A percentile compares a stretch with the other conserved stretches of the same genome.
Evolutionary conservation across 1,284 basidiomycete genomes (phyloP).

Genomic region (Microbotryum silenes-acaulis): DNA sequence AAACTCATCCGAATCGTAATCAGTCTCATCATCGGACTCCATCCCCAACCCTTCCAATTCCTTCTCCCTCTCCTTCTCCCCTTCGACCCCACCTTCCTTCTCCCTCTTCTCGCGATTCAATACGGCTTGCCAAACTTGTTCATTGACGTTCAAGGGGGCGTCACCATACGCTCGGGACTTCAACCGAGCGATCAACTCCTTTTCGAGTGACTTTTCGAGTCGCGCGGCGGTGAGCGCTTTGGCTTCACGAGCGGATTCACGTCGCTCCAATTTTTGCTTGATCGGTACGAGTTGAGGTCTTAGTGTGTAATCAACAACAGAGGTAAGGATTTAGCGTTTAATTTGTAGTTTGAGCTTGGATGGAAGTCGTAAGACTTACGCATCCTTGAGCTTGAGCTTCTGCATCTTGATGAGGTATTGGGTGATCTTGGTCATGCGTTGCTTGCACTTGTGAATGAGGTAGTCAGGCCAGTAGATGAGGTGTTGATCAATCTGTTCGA

Average conservation of each 20-base stretch:
- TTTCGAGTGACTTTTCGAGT: slow-evolving; percentile 90
- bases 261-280: slow-evolving; percentile 95
- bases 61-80: slow-evolving; percentile 46
- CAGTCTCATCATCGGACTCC: slow-evolving; percentile 47
- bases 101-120: slow-evolving; percentile 58
- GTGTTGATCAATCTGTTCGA: slow-evolving; percentile 76
- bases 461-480: slow-evolving; percentile 97
- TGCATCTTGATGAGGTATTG: slow-evolving; percentile 99
- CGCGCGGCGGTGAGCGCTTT: slow-evolving; percentile 92
- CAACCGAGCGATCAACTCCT: slow-evolving; percentile 88
- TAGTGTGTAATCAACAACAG: slow-evolving; percentile 4
- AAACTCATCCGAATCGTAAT: slow-evolving; percentile 50
- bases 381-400: slow-evolving; percentile 74
- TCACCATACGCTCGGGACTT: slow-evolving; percentile 97
- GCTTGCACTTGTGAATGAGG: slow-evolving; percentile 97
- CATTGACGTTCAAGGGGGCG: slow-evolving; percentile 95
- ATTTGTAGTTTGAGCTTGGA: neutral
- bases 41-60: slow-evolving; percentile 44
- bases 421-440: slow-evolving; percentile 96
- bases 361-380: slow-evolving; percentile 51
- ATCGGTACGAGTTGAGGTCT: slow-evolving; percentile 90
- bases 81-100: no score
- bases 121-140: slow-evolving; percentile 88
- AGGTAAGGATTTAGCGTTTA: neutral
- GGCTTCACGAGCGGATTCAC: slow-evolving; percentile 83